These are phyloP conservation scores for Debaryomyces maramus DNA, from an alignment of 805 yeast genomes.

Conservation along the genomic window DNA sequence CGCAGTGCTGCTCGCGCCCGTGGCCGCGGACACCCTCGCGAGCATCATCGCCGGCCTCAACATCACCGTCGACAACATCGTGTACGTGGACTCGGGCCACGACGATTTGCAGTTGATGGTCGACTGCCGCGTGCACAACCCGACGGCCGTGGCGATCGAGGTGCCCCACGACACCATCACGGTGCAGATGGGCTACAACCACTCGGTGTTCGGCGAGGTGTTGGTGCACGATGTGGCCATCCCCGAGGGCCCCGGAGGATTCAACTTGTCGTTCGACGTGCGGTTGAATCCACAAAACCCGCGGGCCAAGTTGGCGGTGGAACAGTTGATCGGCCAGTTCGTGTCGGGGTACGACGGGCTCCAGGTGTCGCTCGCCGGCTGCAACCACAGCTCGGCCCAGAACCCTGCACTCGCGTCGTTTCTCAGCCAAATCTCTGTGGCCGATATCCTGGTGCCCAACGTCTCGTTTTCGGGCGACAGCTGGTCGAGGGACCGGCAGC, in stretches of 20 bases:
- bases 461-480: not conserved
- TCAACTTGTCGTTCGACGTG: not conserved
- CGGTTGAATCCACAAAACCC: constrained; percentile 13
- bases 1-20: not conserved
- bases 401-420: not conserved
- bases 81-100: constrained; percentile 26
- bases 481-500: no score
- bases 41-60: constrained; percentile 11
- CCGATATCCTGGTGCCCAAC: not conserved
- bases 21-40: constrained; percentile 2
- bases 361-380: not conserved
- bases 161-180: constrained; percentile 21
- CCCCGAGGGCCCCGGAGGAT: constrained; percentile 4
- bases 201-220: constrained; percentile 33
- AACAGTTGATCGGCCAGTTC: constrained; percentile 20
- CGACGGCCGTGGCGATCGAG: constrained; percentile 25
- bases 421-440: not conserved
- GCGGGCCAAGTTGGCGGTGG: constrained; percentile 9
- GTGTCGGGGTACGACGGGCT: constrained; percentile 16
- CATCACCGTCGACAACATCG: constrained; percentile 15
- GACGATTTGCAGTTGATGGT: constrained; percentile 24
- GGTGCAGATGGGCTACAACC: constrained; percentile 30
- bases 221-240: constrained; percentile 22
- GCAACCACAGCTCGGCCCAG: not conserved
- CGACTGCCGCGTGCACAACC: constrained; percentile 33